A percentile compares a stretch with the other conserved stretches of the same genome.
phyloP scores from a whole-genome alignment of 192 early-diverging fungal species.

The Coemansia sp. region DNA sequence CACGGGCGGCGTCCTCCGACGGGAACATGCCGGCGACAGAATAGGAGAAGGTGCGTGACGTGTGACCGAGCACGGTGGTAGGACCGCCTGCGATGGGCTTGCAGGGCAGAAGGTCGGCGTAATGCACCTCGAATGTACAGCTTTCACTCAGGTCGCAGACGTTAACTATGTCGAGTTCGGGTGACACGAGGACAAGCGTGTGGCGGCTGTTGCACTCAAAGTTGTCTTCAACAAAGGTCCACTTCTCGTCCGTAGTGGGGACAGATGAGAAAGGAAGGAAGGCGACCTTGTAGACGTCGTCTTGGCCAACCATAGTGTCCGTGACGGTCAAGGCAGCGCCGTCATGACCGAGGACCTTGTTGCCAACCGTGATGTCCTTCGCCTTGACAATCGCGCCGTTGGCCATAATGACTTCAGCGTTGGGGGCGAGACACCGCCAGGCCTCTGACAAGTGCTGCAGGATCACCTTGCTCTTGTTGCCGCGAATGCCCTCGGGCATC shows the following conservation, averaged over 20 bases:
- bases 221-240: neutral
- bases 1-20: constrained; percentile 13
- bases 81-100: constrained; percentile 8
- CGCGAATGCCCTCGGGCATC: constrained; percentile 99
- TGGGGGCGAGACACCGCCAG: constrained; percentile 70
- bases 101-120: constrained; percentile 30
- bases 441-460: constrained; percentile 95
- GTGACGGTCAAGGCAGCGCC: constrained; percentile 24
- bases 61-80: constrained; percentile 11
- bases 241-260: neutral
- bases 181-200: constrained; percentile 21
- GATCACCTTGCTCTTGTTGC: constrained; percentile 93
- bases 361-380: constrained; percentile 18
- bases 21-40: constrained; percentile 3
- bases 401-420: constrained; percentile 28
- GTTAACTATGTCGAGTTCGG: constrained; percentile 14
- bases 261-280: neutral
- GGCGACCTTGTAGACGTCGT: constrained; percentile 28
- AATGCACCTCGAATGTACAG: constrained; percentile 14
- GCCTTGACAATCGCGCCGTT: constrained; percentile 22
- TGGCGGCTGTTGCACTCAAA: constrained; percentile 42
- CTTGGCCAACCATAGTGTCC: constrained; percentile 15
- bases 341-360: constrained; percentile 19
- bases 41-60: constrained; percentile 14
- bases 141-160: constrained; percentile 7